phyloP scores from a whole-genome alignment of 163 green algal genomes.

The Coccomyxa subellipsoidea region DNA sequence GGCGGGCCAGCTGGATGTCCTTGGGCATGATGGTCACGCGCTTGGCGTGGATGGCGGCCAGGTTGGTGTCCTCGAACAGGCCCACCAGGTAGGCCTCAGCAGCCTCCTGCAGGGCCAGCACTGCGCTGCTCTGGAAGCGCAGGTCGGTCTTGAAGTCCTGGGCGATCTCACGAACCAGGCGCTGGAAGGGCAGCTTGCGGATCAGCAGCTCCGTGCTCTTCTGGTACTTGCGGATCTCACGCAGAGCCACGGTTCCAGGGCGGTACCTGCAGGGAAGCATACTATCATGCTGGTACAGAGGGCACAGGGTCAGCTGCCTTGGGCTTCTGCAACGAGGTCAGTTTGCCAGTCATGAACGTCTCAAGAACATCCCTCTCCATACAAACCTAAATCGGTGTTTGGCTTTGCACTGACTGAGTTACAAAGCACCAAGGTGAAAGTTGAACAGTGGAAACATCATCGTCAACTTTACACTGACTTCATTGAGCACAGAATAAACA shows the following conservation, averaged over 20 bases:
- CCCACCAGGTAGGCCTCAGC: constrained; percentile 87
- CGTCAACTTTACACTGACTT: too few species aligned
- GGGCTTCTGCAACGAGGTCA: too few species aligned
- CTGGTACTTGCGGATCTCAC: constrained; percentile 89
- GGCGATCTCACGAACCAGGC: constrained; percentile 85
- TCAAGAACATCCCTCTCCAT: too few species aligned
- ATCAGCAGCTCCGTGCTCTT: constrained; percentile 89
- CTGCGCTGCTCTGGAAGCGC: constrained; percentile 44
- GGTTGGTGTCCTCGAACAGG: constrained; percentile 89
- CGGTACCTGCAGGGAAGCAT: constrained; percentile 72
- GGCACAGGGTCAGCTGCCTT: too few species aligned
- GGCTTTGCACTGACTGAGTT: too few species aligned
- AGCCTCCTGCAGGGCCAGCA: constrained; percentile 49
- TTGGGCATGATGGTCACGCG: constrained; percentile 99
- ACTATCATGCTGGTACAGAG: too few species aligned
- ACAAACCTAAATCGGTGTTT: too few species aligned
- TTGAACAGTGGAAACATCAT: too few species aligned
- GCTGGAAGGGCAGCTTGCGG: constrained; percentile 90
- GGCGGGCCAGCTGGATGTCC: constrained; percentile 93
- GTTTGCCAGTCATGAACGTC: too few species aligned
- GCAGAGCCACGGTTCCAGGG: constrained; percentile 62
- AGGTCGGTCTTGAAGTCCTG: constrained; percentile 95
- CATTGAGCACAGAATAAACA: too few species aligned
- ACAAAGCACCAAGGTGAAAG: too few species aligned
- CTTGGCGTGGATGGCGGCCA: constrained; percentile 97